These are phyloP conservation scores for Sistotremastrum suecicum DNA, from an alignment of 768 basidiomycete genomes.

Conservation along the genomic window DNA sequence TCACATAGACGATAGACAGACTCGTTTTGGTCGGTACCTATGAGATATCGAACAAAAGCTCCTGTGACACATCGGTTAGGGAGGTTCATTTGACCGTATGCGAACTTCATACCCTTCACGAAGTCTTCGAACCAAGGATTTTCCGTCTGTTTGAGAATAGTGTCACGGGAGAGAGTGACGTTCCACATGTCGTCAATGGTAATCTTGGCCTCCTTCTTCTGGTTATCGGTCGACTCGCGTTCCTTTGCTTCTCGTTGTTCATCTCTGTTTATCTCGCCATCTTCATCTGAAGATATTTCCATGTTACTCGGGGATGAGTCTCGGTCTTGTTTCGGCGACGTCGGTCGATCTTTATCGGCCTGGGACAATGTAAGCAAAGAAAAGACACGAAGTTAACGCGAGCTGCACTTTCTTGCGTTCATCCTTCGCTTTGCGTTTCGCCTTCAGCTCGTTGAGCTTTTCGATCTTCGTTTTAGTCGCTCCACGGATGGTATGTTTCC, in stretches of 20 bases:
- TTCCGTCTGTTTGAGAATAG: constrained; percentile 55
- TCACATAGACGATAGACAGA: constrained; percentile 75
- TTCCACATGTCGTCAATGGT: constrained; percentile 42
- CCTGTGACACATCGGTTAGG: constrained; percentile 26
- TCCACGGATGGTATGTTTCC: constrained; percentile 60
- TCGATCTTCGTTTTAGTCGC: constrained; percentile 68
- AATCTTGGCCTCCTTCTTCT: constrained; percentile 21
- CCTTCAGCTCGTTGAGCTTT: constrained; percentile 76
- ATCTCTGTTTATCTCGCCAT: constrained; percentile 60
- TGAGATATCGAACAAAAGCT: constrained; percentile 74
- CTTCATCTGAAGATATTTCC: constrained; percentile 63
- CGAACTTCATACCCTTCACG: constrained; percentile 43
- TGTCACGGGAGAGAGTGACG: constrained; percentile 52
- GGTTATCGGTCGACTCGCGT: constrained; percentile 33
- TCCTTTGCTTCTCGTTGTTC: constrained; percentile 65
- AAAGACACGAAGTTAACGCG: background rate
- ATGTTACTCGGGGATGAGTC: constrained; percentile 77
- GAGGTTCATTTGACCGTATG: constrained; percentile 2
- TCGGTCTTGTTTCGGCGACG: constrained; percentile 52
- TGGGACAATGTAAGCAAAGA: constrained; percentile 8
- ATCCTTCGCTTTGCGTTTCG: constrained; percentile 75
- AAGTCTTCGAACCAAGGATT: constrained; percentile 81
- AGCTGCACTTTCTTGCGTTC: constrained; percentile 66
- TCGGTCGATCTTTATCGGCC: constrained; percentile 27
- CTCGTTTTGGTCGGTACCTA: constrained; percentile 43